Evolutionary conservation across 2,329 filamentous ascomycete genomes (phyloP), one percentile per base, ranked within the genome.

Genomic region (Mycosphaerelloides madeirae): DNA sequence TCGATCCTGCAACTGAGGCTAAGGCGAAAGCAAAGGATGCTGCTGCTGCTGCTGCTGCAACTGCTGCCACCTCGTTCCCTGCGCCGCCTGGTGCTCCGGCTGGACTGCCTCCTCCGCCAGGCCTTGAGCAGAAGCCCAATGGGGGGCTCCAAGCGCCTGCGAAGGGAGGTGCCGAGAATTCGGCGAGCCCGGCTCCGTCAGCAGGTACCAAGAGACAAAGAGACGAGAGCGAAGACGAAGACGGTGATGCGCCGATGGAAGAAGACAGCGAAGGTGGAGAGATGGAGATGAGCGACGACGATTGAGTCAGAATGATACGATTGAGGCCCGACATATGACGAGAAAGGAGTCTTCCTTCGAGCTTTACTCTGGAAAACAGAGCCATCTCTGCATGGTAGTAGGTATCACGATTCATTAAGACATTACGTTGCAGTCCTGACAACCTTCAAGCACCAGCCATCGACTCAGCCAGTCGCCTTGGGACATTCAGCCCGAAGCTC

Each of bases 221-320:
- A 44, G 75, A 62, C 14, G 63, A 61, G 16, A 65, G 61, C 29
- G 63, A 64, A n/a, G 59, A 60, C 25, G 59, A 56, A 20, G 55
- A 55, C 25, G 73, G 73, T 19, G 72, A 57, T n/a, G 55, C 57
- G 37, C 50, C 57, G n/a, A 64, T 65, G 62, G 64, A 70, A 29
- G 66, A 78, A 25, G 74, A 73, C 31, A 75, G 77, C 44, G 75
- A 40, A 6, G 43, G 75, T 34, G 72, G 69, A 40, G 72, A 71
- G 43, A 80, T 80, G 77, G 76, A 85, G 54, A 84, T 87, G 57
- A 85, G 82, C 46, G 84, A 87, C 60, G 85, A 87, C 61, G 79
- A 75, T 40, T 62, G 52, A 58, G 46, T 12, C 14, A 14, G 13
- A 20, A 25, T 19, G 19, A 32, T 25, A 19, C 31, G 19, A 41